phyloP scores from a whole-genome alignment of 1,284 basidiomycete species.

The Trichosporon faecale region DNA sequence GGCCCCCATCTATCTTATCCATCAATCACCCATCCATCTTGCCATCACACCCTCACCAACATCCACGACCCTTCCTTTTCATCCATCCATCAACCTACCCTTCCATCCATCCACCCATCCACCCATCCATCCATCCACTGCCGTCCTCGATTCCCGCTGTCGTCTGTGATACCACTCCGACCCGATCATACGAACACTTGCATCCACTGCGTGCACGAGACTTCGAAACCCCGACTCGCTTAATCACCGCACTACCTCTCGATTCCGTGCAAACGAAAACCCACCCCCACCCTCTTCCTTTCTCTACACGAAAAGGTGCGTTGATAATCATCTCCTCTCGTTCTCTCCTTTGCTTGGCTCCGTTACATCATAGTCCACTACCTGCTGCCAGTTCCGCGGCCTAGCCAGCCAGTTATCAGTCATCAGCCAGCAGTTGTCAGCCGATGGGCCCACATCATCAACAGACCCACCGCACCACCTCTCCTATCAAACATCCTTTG shows the following conservation, averaged over 20 bases:
- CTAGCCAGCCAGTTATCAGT: neutral
- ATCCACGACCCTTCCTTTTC: conserved; percentile 12
- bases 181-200: neutral
- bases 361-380: neutral
- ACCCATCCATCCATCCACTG: conserved; percentile 26
- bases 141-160: conserved; percentile 24
- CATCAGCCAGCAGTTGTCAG: neutral
- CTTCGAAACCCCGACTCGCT: neutral
- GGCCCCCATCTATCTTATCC: neutral
- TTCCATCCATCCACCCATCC: neutral
- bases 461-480: neutral
- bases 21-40: conserved; percentile 1
- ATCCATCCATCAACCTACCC: conserved; percentile 10
- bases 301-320: neutral
- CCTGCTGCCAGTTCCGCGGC: too few species aligned
- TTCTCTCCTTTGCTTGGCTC: neutral
- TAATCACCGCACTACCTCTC: neutral
- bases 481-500: neutral
- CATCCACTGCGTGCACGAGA: neutral
- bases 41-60: neutral
- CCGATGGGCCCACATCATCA: conserved; percentile 8
- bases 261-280: neutral
- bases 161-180: conserved; percentile 14
- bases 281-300: neutral
- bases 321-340: neutral